Conservation (phyloP, 306 rosid genomes). For the Fagus crenata region DNA sequence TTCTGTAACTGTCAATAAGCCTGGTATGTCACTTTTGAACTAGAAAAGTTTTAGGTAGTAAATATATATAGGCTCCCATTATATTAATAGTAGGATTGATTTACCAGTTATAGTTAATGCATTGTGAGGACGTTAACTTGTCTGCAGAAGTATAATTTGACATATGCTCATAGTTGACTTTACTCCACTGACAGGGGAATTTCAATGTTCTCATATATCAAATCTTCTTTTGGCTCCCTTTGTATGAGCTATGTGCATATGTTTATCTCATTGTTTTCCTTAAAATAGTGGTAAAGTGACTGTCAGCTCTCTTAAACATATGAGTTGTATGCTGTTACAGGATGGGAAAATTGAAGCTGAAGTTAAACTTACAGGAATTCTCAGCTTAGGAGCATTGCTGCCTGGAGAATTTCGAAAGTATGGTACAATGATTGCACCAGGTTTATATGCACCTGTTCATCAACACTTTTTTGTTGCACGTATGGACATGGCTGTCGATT, state of each 20-base stretch:
- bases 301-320: slow-evolving; percentile 24
- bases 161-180: not conserved
- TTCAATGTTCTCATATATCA: not conserved
- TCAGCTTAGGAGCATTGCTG: slow-evolving; percentile 85
- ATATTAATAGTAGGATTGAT: not conserved
- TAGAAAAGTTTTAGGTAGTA: not conserved
- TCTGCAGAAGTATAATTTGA: not conserved
- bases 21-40: not conserved
- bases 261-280: not conserved
- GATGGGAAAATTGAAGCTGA: slow-evolving; percentile 94
- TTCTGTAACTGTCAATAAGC: slow-evolving; percentile 8
- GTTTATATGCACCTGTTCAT: slow-evolving; percentile 81
- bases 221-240: slow-evolving; percentile 4
- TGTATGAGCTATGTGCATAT: not conserved
- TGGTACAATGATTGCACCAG: slow-evolving; percentile 89
- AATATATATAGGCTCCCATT: not conserved
- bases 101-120: not conserved
- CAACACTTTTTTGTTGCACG: slow-evolving; percentile 92
- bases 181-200: slow-evolving; percentile 8
- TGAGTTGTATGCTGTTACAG: slow-evolving; percentile 42
- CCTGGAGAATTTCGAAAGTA: slow-evolving; percentile 86
- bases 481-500: slow-evolving; percentile 96
- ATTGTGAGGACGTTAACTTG: not conserved
- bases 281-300: not conserved
- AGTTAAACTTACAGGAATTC: slow-evolving; percentile 79